Evolutionary conservation across 345 rosid species (phyloP).

Genomic region (Citrus unshiu): DNA sequence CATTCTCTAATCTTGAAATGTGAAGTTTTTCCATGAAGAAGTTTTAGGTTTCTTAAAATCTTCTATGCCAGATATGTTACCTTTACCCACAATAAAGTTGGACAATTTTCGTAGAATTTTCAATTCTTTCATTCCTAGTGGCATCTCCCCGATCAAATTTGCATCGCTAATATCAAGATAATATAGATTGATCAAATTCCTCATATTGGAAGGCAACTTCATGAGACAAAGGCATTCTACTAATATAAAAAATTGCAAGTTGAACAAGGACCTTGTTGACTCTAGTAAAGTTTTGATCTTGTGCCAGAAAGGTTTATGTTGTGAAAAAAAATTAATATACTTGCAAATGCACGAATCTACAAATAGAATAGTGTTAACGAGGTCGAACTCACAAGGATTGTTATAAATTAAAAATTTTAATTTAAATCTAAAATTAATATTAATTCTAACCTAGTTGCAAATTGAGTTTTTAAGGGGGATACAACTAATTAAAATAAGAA

Average conservation of each 20-base stretch:
- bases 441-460: too few relatives aligned
- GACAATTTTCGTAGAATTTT: neutral
- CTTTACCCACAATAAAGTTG: conserved; percentile 2
- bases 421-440: too few relatives aligned
- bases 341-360: rapidly evolving
- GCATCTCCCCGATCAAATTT: neutral
- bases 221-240: neutral
- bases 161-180: conserved; percentile 3
- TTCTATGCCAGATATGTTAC: neutral
- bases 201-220: neutral
- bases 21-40: neutral
- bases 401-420: too few relatives aligned
- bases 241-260: neutral
- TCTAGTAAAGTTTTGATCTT: neutral
- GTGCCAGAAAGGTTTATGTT: neutral
- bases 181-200: neutral
- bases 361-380: too few relatives aligned
- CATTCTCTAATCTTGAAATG: neutral
- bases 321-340: too few relatives aligned
- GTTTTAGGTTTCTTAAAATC: neutral
- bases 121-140: neutral
- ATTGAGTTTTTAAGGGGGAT: too few relatives aligned
- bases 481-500: too few relatives aligned
- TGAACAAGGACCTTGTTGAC: neutral
- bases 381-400: too few relatives aligned